A percentile compares a stretch with the other conserved stretches of the same genome.
Conservation (phyloP, 805 yeast genomes). For the Cyberlindnera subsufficiens region DNA sequence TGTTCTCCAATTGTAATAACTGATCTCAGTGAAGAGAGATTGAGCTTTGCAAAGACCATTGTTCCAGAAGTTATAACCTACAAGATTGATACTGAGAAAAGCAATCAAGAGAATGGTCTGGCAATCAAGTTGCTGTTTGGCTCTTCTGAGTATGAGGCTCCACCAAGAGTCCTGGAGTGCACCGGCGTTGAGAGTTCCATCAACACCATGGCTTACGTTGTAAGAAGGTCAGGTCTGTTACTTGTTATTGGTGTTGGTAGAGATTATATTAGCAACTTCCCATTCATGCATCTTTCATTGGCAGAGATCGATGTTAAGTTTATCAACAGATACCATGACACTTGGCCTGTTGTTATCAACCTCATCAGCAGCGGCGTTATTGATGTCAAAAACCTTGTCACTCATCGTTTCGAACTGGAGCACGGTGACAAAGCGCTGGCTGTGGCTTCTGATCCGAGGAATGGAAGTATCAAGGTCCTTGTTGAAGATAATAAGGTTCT, state of each 20-base stretch:
- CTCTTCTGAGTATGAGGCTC: conserved; percentile 30
- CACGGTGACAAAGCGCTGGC: conserved; percentile 39
- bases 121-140: conserved; percentile 33
- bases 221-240: conserved; percentile 41
- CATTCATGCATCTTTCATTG: conserved; percentile 48
- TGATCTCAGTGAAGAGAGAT: conserved; percentile 38
- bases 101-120: conserved; percentile 32
- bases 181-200: conserved; percentile 48
- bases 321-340: conserved; percentile 48
- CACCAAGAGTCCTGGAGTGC: conserved; percentile 44
- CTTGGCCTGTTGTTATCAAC: conserved; percentile 53
- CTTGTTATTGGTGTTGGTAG: conserved; percentile 49
- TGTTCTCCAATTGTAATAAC: conserved; percentile 47
- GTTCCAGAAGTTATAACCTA: conserved; percentile 43
- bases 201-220: conserved; percentile 39
- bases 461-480: conserved; percentile 44
- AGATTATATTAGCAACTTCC: conserved; percentile 39
- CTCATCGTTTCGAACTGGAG: conserved; percentile 42
- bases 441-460: conserved; percentile 30
- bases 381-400: conserved; percentile 40
- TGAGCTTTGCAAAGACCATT: conserved; percentile 39
- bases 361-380: conserved; percentile 38
- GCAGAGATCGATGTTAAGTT: conserved; percentile 47
- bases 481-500: conserved; percentile 29
- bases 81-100: conserved; percentile 29